Conservation (phyloP, 371 early-diverging fungal genomes). For the Actinomortierella ambigua region DNA sequence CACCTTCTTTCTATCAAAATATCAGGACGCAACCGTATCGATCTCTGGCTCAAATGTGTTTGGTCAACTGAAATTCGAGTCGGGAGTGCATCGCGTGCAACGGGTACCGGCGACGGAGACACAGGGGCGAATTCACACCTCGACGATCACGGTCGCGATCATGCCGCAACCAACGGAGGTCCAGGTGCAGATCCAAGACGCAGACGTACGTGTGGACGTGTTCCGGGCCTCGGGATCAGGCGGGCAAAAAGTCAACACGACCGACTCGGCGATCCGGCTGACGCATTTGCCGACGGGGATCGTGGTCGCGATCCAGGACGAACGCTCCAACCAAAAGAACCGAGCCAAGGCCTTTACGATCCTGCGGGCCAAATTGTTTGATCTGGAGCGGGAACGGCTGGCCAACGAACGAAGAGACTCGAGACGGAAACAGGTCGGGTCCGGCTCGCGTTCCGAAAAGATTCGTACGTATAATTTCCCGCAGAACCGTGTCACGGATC, state of each 20-base stretch:
- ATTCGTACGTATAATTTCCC: slow-evolving; percentile 87
- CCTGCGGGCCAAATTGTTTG: slow-evolving; percentile 80
- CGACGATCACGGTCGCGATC: slow-evolving; percentile 87
- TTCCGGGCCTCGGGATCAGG: slow-evolving; percentile 85
- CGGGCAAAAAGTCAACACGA: slow-evolving; percentile 95
- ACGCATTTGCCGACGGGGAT: slow-evolving; percentile 93
- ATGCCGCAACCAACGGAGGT: slow-evolving; percentile 80
- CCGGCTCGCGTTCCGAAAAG: slow-evolving; percentile 84
- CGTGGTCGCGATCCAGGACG: slow-evolving; percentile 88
- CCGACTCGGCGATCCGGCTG: slow-evolving; percentile 93
- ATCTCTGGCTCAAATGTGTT: slow-evolving; percentile 77
- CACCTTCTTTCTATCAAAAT: too few species aligned
- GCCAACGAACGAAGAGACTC: slow-evolving; percentile 63
- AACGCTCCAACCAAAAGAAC: slow-evolving; percentile 92
- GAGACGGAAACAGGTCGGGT: slow-evolving; percentile 69
- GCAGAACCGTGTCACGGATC: slow-evolving; percentile 85
- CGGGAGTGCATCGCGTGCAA: slow-evolving; percentile 86
- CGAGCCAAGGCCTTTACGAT: slow-evolving; percentile 87
- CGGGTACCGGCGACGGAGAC: slow-evolving; percentile 85
- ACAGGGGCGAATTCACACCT: slow-evolving; percentile 85
- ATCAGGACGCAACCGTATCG: slow-evolving; percentile 65
- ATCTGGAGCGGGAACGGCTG: slow-evolving; percentile 67
- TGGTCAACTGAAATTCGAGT: slow-evolving; percentile 78
- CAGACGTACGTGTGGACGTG: slow-evolving; percentile 77
- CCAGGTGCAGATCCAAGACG: slow-evolving; percentile 68